phyloP scores from a whole-genome alignment of 805 yeast genomes.

The Saturnispora sekii region DNA sequence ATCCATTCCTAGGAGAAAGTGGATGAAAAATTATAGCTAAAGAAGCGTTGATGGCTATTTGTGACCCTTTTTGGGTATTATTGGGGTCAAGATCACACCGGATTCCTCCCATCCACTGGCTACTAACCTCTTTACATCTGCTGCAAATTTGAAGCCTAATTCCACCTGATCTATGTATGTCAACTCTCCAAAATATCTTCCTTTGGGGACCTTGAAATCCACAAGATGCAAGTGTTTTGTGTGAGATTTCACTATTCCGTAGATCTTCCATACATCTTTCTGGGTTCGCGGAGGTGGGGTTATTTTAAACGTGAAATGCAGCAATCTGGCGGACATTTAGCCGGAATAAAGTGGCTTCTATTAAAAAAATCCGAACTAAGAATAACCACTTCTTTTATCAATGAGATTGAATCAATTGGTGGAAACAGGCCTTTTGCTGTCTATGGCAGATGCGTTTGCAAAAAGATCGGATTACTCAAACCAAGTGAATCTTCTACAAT shows the following conservation, averaged over 20 bases:
- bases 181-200: conserved; percentile 10
- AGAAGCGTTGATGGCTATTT: too few species aligned
- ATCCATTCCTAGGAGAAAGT: too few species aligned
- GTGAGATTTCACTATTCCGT: neutral
- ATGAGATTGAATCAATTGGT: neutral
- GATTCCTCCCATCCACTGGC: neutral
- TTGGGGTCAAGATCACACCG: neutral
- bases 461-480: conserved; percentile 14
- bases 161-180: conserved; percentile 11
- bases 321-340: neutral
- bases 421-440: neutral
- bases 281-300: conserved; percentile 16
- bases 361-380: too few species aligned
- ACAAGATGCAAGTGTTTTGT: conserved; percentile 3
- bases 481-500: conserved; percentile 35
- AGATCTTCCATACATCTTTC: conserved; percentile 17
- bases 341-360: neutral
- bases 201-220: conserved; percentile 16
- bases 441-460: neutral
- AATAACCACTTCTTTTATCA: too few species aligned
- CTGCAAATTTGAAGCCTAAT: conserved; percentile 6
- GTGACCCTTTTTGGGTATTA: neutral
- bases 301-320: conserved; percentile 7
- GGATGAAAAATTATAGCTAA: too few species aligned
- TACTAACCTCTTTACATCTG: conserved; percentile 32